Percentiles rank a stretch among this genome's conserved stretches.
Evolutionary conservation across 1,139 yeast species (phyloP).

Genomic region (Petasospora fabianii): DNA sequence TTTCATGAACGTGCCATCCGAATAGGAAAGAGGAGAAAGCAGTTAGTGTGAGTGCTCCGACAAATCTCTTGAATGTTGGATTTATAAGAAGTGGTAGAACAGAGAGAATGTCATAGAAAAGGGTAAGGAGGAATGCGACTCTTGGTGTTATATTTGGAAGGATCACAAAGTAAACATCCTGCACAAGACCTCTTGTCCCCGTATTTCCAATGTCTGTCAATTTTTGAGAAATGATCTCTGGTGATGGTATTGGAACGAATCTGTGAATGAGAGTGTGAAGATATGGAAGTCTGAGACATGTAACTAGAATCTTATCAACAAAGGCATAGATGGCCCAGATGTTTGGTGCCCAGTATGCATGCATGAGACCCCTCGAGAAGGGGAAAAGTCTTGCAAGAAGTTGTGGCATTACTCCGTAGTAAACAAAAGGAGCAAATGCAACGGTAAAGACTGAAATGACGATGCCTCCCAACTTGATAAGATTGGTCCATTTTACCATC

Average conservation of each 20-base stretch:
- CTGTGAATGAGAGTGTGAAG: constrained; percentile 34
- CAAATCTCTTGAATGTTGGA: constrained; percentile 74
- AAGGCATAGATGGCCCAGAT: constrained; percentile 94
- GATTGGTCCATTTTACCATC: constrained; percentile 49
- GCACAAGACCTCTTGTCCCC: constrained; percentile 79
- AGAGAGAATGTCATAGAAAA: constrained; percentile 74
- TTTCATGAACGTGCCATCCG: constrained; percentile 99
- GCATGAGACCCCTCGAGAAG: constrained; percentile 91
- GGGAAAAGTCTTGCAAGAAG: constrained; percentile 76
- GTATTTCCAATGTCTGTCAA: constrained; percentile 41
- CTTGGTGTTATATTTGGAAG: constrained; percentile 79
- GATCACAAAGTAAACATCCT: constrained; percentile 79
- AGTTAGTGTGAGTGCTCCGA: constrained; percentile 83
- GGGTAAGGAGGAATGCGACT: constrained; percentile 70
- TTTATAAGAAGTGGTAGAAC: constrained; percentile 69
- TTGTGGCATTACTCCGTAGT: constrained; percentile 61
- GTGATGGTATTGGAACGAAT: constrained; percentile 24
- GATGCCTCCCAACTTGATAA: constrained; percentile 59
- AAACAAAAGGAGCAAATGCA: constrained; percentile 81
- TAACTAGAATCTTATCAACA: constrained; percentile 68
- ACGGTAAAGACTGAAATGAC: constrained; percentile 59
- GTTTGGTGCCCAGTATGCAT: constrained; percentile 99
- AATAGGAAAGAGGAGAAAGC: constrained; percentile 88
- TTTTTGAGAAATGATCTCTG: constrained; percentile 28
- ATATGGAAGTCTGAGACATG: constrained; percentile 44